Percentiles rank a stretch among this genome's conserved stretches.
phyloP scores from a whole-genome alignment of 1,284 basidiomycete genomes.

The Moniliophthora roreri region DNA sequence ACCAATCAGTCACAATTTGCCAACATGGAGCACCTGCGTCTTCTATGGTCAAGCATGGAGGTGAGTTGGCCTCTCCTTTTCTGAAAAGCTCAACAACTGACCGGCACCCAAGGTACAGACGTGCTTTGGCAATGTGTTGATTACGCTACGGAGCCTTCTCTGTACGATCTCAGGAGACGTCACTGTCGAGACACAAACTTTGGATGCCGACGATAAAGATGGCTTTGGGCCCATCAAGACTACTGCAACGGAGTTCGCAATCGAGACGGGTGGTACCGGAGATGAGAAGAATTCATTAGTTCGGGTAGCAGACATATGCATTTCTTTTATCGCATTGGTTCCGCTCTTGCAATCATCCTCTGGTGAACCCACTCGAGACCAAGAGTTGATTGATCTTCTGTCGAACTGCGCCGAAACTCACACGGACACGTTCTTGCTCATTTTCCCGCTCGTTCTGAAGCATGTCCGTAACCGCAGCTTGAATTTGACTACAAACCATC shows the following conservation, averaged over 20 bases:
- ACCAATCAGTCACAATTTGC: conserved; percentile 15
- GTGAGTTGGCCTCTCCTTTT: conserved; percentile 39
- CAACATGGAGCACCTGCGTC: conserved; percentile 40
- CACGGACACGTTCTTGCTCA: conserved; percentile 50
- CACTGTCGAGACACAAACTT: conserved; percentile 4
- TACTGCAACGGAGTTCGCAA: conserved; percentile 26
- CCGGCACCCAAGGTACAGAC: conserved; percentile 51
- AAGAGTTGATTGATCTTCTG: conserved; percentile 60
- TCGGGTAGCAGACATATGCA: conserved; percentile 45
- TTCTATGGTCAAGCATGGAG: conserved; percentile 63
- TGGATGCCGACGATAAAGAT: conserved; percentile 15
- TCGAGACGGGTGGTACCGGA: conserved; percentile 26
- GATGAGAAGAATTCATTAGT: conserved; percentile 25
- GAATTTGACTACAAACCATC: conserved; percentile 46
- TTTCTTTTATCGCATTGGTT: conserved; percentile 53
- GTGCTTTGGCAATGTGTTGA: conserved; percentile 39
- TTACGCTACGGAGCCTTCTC: conserved; percentile 39
- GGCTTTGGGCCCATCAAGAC: conserved; percentile 19
- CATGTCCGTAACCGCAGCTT: conserved; percentile 57
- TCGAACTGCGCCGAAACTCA: conserved; percentile 43
- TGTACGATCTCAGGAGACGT: conserved; percentile 23
- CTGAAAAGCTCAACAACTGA: neutral
- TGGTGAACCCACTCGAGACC: conserved; percentile 61
- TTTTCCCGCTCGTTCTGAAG: conserved; percentile 58
- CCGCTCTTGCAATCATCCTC: conserved; percentile 61